These are phyloP conservation scores for Aspergillus eucalypticola DNA, from an alignment of 2,329 filamentous ascomycete genomes.

Conservation along the genomic window DNA sequence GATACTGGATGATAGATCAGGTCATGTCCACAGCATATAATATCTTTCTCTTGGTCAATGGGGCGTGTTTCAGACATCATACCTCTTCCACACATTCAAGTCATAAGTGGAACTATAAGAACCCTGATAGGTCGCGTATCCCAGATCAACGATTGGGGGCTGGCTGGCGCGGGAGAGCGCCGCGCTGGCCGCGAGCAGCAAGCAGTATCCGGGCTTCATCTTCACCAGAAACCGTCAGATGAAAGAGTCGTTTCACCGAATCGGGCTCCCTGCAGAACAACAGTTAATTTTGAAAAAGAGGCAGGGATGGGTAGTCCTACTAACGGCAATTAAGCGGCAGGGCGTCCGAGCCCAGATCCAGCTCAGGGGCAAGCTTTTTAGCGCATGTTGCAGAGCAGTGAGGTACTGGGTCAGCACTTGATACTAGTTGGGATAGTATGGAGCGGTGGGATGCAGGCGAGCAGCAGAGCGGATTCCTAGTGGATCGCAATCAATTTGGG, in stretches of 20 bases:
- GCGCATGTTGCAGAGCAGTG: not conserved
- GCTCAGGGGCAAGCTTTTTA: not conserved
- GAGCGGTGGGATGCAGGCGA: not conserved
- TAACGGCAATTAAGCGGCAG: not conserved
- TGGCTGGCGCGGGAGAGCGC: not conserved
- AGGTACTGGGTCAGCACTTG: not conserved
- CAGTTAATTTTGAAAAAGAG: not conserved
- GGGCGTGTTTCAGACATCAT: conserved; percentile 15
- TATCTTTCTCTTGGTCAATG: conserved; percentile 9
- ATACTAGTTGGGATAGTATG: not conserved
- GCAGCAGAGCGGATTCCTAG: not conserved
- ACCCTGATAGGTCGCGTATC: conserved; percentile 51
- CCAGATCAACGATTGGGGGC: conserved; percentile 42
- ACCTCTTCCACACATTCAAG: conserved; percentile 52
- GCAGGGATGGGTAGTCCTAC: not conserved
- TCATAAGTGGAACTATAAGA: conserved; percentile 40
- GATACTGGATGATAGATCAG: conserved; percentile 25
- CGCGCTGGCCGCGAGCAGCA: conserved; percentile 3
- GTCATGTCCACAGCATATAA: not conserved
- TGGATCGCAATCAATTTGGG: not conserved
- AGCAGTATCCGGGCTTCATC: not conserved
- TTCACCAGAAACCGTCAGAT: not conserved
- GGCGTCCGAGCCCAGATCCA: not conserved
- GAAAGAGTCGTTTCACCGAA: not conserved
- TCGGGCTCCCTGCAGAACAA: not conserved